Percentiles rank a stretch among this genome's conserved stretches.
phyloP scores from a whole-genome alignment of 257 asterid genomes.

The Plectranthus barbatus region DNA sequence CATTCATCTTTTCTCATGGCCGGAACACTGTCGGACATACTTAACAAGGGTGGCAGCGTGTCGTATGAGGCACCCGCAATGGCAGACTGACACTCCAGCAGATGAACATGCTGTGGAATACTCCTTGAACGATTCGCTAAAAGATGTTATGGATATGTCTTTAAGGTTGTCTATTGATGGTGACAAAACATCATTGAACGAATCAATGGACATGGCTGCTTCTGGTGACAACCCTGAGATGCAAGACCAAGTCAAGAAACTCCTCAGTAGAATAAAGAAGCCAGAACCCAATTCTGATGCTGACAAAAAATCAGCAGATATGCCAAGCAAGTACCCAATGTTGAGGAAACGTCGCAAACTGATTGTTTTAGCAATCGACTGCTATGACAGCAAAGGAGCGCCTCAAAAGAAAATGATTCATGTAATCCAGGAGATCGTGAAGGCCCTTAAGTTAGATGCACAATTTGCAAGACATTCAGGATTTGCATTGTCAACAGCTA shows the following conservation, averaged over 20 bases:
- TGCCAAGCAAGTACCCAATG: conserved; percentile 55
- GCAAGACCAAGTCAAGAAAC: conserved; percentile 61
- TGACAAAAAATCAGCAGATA: conserved; percentile 31
- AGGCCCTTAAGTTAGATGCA: conserved; percentile 50
- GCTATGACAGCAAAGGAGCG: conserved; percentile 49
- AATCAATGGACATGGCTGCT: conserved; percentile 32
- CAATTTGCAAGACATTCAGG: conserved; percentile 46
- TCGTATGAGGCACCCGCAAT: conserved; percentile 86
- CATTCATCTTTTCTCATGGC: conserved; percentile 95
- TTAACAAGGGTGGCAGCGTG: conserved; percentile 65
- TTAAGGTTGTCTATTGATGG: conserved; percentile 76
- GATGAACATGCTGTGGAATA: conserved; percentile 49
- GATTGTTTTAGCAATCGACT: conserved; percentile 67
- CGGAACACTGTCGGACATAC: conserved; percentile 90
- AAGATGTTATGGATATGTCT: conserved; percentile 68
- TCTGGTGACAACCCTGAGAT: conserved; percentile 32
- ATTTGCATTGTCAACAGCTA: conserved; percentile 66
- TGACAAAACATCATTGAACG: conserved; percentile 53
- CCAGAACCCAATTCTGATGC: conserved; percentile 30
- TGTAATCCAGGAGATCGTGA: conserved; percentile 40
- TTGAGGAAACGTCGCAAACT: conserved; percentile 56
- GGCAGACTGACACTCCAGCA: conserved; percentile 71
- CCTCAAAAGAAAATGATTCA: conserved; percentile 57
- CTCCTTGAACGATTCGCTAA: conserved; percentile 74
- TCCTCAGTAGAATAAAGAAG: conserved; percentile 58